phyloP scores from a whole-genome alignment of 2,329 filamentous ascomycete species.

The Penicillium psychrosexuale region DNA sequence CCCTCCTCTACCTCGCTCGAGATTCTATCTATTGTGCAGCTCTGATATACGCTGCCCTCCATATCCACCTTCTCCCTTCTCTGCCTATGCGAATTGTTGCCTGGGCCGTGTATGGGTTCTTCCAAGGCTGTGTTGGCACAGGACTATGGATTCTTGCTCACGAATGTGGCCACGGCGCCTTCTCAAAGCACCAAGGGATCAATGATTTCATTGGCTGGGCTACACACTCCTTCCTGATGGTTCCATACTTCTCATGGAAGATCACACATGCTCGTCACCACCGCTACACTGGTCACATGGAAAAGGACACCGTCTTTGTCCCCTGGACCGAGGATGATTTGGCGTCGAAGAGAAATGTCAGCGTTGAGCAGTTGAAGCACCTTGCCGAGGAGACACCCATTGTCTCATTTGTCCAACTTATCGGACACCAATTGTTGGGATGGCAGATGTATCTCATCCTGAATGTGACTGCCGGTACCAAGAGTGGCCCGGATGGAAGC shows the following conservation, averaged over 20 bases:
- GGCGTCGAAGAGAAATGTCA: constrained; percentile 42
- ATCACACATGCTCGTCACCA: constrained; percentile 69
- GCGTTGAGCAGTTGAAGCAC: constrained; percentile 51
- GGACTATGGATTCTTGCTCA: constrained; percentile 70
- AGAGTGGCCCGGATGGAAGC: constrained; percentile 42
- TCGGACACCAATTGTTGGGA: constrained; percentile 62
- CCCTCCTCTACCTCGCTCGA: constrained; percentile 56
- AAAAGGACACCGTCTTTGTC: constrained; percentile 65
- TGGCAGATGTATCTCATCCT: constrained; percentile 64
- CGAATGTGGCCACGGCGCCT: constrained; percentile 68
- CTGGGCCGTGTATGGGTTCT: constrained; percentile 60
- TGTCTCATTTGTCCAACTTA: constrained; percentile 52
- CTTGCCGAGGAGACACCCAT: constrained; percentile 60
- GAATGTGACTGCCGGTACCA: constrained; percentile 53
- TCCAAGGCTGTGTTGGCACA: constrained; percentile 64
- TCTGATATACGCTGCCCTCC: constrained; percentile 53
- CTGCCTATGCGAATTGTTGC: constrained; percentile 45
- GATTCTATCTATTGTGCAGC: constrained; percentile 52
- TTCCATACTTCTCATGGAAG: constrained; percentile 72
- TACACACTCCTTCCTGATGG: constrained; percentile 63
- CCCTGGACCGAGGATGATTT: constrained; percentile 46
- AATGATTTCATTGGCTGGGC: constrained; percentile 64
- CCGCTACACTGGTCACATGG: constrained; percentile 64
- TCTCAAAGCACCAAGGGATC: constrained; percentile 55
- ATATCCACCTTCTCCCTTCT: constrained; percentile 53